phyloP scores from a whole-genome alignment of 345 rosid species.

The Pugionium cornutum region DNA sequence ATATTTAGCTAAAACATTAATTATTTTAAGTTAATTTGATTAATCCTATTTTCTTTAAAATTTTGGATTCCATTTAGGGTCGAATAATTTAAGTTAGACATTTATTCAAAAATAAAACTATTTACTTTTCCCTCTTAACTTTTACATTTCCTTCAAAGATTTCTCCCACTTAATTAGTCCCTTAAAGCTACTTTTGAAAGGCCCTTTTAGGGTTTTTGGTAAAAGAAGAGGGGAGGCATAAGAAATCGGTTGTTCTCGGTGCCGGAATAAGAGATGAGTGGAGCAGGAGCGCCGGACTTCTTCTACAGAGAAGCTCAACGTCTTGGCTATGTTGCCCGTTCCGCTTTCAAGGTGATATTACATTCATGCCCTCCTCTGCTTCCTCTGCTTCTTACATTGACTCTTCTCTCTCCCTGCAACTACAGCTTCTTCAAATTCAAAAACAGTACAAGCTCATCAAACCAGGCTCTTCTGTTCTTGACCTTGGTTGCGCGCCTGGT shows the following conservation, averaged over 20 bases:
- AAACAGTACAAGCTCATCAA: constrained; percentile 75
- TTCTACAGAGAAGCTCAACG: constrained; percentile 97
- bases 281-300: constrained; percentile 86
- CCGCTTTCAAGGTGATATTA: constrained; percentile 82
- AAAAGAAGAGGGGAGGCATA: constrained; percentile 10
- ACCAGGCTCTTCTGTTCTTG: constrained; percentile 87
- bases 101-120: too few species aligned
- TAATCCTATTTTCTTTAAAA: too few species aligned
- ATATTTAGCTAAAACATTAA: too few species aligned
- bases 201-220: constrained; percentile 18
- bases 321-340: constrained; percentile 95
- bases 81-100: too few species aligned
- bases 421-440: constrained; percentile 89
- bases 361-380: neutral
- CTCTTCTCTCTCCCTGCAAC: constrained; percentile 6
- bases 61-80: too few species aligned
- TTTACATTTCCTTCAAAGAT: too few species aligned
- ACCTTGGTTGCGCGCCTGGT: constrained; percentile 97
- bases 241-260: constrained; percentile 20
- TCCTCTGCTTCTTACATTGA: neutral
- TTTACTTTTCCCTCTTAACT: too few species aligned
- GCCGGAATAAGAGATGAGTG: constrained; percentile 58
- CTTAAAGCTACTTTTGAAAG: too few species aligned
- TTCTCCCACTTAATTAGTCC: too few species aligned
- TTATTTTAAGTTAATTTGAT: too few species aligned